These are phyloP conservation scores for Talaromyces sp. DNA, from an alignment of 2,329 filamentous ascomycete species.

Conservation along the genomic window DNA sequence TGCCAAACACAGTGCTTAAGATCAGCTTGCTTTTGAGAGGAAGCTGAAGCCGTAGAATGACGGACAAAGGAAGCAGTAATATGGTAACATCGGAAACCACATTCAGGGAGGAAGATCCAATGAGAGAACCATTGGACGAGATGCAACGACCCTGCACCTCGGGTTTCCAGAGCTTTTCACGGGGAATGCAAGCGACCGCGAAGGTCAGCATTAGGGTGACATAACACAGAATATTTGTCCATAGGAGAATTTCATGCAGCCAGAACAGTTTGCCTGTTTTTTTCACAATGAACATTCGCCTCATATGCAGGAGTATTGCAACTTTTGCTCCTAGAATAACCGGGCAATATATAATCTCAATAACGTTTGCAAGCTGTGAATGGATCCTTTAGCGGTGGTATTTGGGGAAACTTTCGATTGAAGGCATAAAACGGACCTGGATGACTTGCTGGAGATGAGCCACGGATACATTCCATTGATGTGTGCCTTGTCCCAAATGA, in stretches of 20 bases:
- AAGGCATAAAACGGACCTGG: not conserved
- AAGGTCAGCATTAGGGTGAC: constrained; percentile 10
- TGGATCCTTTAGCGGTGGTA: not conserved
- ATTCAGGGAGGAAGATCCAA: constrained; percentile 9
- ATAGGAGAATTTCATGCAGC: constrained; percentile 12
- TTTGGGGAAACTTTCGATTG: not conserved
- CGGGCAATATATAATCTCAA: constrained; percentile 12
- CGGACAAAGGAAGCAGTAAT: constrained; percentile 3
- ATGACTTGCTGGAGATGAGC: constrained; percentile 4
- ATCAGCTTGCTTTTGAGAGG: constrained; percentile 9
- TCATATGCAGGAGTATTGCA: constrained; percentile 11
- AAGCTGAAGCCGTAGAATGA: constrained; percentile 9
- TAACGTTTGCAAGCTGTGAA: constrained; percentile 10
- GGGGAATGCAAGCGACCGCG: constrained; percentile 7
- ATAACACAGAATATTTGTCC: not conserved
- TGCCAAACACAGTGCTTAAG: constrained; percentile 10
- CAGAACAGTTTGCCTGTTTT: constrained; percentile 8
- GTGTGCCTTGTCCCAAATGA: constrained; percentile 7
- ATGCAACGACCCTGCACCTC: constrained; percentile 7
- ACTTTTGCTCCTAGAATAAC: constrained; percentile 10
- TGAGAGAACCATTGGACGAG: not conserved
- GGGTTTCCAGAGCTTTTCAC: constrained; percentile 12
- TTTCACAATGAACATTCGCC: constrained; percentile 12
- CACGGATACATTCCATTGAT: constrained; percentile 14
- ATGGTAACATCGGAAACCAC: not conserved